phyloP scores from a whole-genome alignment of 2,329 filamentous ascomycete genomes.

The Trichoderma breve region DNA sequence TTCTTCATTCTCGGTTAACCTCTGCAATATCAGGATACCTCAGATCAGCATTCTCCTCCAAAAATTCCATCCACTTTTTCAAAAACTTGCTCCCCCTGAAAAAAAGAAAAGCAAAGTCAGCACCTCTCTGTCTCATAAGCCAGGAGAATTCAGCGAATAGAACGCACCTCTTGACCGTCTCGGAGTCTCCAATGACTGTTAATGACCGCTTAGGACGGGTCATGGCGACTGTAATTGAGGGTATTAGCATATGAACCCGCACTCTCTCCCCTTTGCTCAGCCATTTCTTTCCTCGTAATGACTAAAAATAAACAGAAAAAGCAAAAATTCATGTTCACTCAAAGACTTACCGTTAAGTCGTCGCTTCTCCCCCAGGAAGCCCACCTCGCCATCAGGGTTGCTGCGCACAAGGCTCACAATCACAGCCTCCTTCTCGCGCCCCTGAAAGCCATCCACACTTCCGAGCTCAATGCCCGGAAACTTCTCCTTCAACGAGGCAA shows the following conservation, averaged over 20 bases:
- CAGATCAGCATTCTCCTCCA: slow-evolving; percentile 87
- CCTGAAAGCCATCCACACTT: slow-evolving; percentile 95
- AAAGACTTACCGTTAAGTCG: slow-evolving; percentile 76
- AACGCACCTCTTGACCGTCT: slow-evolving; percentile 78
- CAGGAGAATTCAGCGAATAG: neutral
- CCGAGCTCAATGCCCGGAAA: slow-evolving; percentile 90
- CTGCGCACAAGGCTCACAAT: slow-evolving; percentile 92
- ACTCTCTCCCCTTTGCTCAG: neutral
- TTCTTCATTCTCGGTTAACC: slow-evolving; percentile 28
- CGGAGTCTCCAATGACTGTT: slow-evolving; percentile 88
- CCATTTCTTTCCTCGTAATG: neutral
- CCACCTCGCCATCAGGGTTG: slow-evolving; percentile 82
- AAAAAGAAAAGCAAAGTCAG: neutral
- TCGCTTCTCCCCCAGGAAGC: slow-evolving; percentile 88
- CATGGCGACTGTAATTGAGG: slow-evolving; percentile 83
- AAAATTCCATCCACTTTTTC: slow-evolving; percentile 84
- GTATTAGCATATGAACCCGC: neutral
- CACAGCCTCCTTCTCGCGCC: slow-evolving; percentile 93
- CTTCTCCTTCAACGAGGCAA: slow-evolving; percentile 75
- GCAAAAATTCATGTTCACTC: neutral
- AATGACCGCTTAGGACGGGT: slow-evolving; percentile 88
- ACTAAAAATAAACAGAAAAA: slow-evolving; percentile 2
- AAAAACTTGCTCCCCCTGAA: slow-evolving; percentile 78
- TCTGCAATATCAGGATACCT: slow-evolving; percentile 72
- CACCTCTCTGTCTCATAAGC: neutral